Evolutionary conservation across 176 grass and related monocot species (phyloP).

Genomic region (Aegilops tauschii): DNA sequence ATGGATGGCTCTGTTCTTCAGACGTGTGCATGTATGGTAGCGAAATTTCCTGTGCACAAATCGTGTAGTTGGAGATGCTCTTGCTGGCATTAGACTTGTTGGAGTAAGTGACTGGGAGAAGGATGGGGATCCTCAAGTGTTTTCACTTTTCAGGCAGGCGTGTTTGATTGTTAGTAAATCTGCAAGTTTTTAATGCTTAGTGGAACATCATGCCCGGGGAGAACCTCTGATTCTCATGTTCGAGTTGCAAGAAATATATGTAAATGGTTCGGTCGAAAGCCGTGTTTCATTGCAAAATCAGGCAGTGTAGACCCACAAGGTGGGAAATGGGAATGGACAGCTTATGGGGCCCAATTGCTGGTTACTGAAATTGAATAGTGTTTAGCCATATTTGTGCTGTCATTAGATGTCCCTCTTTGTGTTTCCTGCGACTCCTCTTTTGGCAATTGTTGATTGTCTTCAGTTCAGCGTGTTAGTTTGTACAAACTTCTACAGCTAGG

Average conservation of each 20-base stretch:
- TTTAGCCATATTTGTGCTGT: background rate
- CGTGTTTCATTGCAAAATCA: background rate
- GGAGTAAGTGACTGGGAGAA: background rate
- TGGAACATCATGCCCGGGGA: background rate
- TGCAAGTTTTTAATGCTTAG: background rate
- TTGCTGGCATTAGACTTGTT: background rate
- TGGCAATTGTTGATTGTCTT: background rate
- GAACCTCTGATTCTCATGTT: background rate
- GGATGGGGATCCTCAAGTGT: background rate
- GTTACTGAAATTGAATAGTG: background rate
- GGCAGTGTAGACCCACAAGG: background rate
- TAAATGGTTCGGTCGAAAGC: background rate
- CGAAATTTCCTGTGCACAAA: background rate
- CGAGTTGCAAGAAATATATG: background rate
- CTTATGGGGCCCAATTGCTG: background rate
- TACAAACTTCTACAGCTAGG: background rate
- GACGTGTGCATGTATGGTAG: background rate
- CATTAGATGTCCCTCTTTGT: background rate
- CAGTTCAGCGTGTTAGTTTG: background rate
- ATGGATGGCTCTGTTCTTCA: background rate
- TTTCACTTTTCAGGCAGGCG: background rate
- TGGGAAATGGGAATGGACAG: background rate
- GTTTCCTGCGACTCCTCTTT: background rate
- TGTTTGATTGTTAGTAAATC: background rate
- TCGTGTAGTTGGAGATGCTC: background rate